Evolutionary conservation across 441 rosid species (phyloP), one percentile per base, ranked within the genome.

Genomic region (Manihot esculenta): DNA sequence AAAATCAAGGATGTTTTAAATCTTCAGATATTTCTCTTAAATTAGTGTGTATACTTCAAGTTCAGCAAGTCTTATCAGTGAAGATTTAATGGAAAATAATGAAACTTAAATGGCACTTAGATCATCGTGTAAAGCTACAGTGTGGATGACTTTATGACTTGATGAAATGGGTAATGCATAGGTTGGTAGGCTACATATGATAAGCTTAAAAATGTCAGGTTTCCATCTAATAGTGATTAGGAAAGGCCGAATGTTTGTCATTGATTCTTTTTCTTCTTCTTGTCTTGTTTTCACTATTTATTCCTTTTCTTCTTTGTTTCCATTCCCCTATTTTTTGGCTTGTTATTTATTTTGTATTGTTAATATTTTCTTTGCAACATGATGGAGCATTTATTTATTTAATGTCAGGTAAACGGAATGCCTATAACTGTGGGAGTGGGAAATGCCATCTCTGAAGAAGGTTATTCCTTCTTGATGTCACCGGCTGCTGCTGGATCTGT

Each of bases 371-470:
- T 47, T 27, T 72, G 53, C 26, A 0, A 73, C 35, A 41, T 27
- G 35, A 21, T 23, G 3, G 26, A 63, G 48, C 35, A 13, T 49
- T 71, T 64, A 13, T 49, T 71, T 64, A 18, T 72, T 53, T 59
- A 23, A 74, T 79, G 53, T 76, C 83, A 92, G 96, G 87, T 87
- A 11, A 89, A 76, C 74, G 92, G 90, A 61, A 83, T 86, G 89
- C 95, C 98, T n/a, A 70, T 87, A 62, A 92, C 96, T 23, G 85
- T 85, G 48, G 95, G 92, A 60, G 92, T 87, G n/a, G 95, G 98
- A 38, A 87, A 80, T 81, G 74, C 84, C 54, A 75, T 90, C 58
- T 86, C 87, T 35, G 88, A 83, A 68, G 87, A 81, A 80, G 97
- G 97, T 70, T 93, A 81, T 83, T 84, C 91, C 21, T 51, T 90